These are phyloP conservation scores for Xanthoceras sorbifolium DNA, from an alignment of 345 rosid genomes.

Conservation along the genomic window DNA sequence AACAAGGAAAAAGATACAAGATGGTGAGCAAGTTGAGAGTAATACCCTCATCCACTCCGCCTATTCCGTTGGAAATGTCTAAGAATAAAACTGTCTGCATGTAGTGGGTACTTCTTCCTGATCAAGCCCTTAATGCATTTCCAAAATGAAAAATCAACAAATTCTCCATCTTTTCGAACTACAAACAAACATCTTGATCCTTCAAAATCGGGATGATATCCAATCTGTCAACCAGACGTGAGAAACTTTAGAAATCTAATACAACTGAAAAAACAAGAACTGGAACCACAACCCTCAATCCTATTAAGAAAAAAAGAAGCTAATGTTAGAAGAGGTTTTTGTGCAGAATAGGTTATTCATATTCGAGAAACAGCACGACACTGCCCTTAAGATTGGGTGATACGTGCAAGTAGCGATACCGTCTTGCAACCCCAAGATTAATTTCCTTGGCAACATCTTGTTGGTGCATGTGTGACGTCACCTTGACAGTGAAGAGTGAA, in stretches of 20 bases:
- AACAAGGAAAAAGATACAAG: background rate
- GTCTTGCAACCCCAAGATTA: background rate
- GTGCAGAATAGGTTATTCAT: background rate
- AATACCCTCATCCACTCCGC: conserved; percentile 46
- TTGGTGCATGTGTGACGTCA: background rate
- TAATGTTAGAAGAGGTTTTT: background rate
- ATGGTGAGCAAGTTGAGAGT: conserved; percentile 22
- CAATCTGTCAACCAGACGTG: conserved; percentile 53
- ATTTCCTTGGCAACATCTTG: background rate
- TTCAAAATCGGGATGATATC: conserved; percentile 82
- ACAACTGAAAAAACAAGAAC: background rate
- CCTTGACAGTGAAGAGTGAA: background rate
- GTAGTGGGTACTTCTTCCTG: conserved; percentile 83
- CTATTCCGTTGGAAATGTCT: conserved; percentile 75
- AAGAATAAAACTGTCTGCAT: conserved; percentile 88
- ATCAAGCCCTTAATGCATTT: conserved; percentile 94
- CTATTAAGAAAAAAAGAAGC: background rate
- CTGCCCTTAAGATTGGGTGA: background rate
- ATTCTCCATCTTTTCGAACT: conserved; percentile 75
- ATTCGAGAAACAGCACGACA: background rate
- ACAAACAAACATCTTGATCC: conserved; percentile 82
- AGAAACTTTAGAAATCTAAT: conserved; percentile 18
- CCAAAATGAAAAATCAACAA: conserved; percentile 92
- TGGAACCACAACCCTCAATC: background rate
- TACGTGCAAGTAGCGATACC: background rate